phyloP scores from a whole-genome alignment of 148 eudicot genomes.

The Hydrangea macrophylla region DNA sequence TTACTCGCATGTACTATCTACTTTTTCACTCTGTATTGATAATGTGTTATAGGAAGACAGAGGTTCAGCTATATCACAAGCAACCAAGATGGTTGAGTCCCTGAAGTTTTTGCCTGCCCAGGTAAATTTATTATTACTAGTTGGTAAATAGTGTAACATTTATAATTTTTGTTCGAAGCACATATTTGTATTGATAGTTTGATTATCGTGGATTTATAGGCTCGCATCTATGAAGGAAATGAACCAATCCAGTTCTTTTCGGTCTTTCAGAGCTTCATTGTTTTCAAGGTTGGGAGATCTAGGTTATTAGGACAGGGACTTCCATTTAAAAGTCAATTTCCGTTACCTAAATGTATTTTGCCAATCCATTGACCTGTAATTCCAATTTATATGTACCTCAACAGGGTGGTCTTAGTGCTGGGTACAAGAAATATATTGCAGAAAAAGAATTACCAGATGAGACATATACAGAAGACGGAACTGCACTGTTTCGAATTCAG shows the following conservation, averaged over 20 bases:
- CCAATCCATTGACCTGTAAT: slow-evolving; percentile 12
- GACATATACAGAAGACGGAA: slow-evolving; percentile 61
- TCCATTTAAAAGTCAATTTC: background rate
- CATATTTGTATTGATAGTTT: slow-evolving; percentile 14
- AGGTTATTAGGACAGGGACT: background rate
- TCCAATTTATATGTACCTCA: slow-evolving; percentile 9
- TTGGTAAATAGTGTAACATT: background rate
- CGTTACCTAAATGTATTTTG: background rate
- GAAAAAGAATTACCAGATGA: slow-evolving; percentile 63
- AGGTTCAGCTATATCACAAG: slow-evolving; percentile 67
- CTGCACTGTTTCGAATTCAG: slow-evolving; percentile 76
- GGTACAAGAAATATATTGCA: slow-evolving; percentile 57
- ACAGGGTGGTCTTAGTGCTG: slow-evolving; percentile 84
- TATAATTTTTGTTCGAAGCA: slow-evolving; percentile 13
- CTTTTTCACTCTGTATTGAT: background rate
- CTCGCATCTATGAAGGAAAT: slow-evolving; percentile 78
- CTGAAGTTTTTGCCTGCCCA: slow-evolving; percentile 79
- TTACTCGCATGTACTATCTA: too few species aligned
- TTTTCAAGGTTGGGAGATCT: slow-evolving; percentile 59
- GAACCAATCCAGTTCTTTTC: slow-evolving; percentile 89
- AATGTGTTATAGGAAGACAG: slow-evolving; percentile 72
- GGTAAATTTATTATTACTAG: slow-evolving; percentile 38
- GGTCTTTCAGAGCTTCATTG: slow-evolving; percentile 88
- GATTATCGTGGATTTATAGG: slow-evolving; percentile 42
- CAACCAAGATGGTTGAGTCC: slow-evolving; percentile 82